Conservation (phyloP, 108 stramenopile species). For the Skeletonema costatum region DNA sequence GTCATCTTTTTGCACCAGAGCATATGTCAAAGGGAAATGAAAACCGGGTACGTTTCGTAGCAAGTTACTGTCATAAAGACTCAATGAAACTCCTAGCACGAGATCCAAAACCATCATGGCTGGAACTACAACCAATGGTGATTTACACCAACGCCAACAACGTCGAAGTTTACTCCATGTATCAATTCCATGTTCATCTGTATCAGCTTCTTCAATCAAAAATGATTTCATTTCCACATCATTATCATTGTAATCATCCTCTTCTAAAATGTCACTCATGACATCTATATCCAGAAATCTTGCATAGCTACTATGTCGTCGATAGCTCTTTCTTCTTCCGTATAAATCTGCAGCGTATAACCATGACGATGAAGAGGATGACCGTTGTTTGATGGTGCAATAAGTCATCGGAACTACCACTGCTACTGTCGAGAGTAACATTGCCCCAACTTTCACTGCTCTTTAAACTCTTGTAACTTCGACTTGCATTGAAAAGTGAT, state of each 20-base stretch:
- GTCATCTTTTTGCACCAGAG: constrained; percentile 27
- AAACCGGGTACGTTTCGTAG: constrained; percentile 26
- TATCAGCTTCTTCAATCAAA: constrained; percentile 24
- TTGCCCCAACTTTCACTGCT: not conserved
- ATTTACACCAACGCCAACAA: constrained; percentile 6
- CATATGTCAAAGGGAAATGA: constrained; percentile 32
- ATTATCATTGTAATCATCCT: not conserved
- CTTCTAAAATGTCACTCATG: constrained; percentile 8
- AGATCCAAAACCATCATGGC: constrained; percentile 21
- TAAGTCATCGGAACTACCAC: not conserved
- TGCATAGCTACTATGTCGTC: constrained; percentile 16
- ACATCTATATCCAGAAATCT: constrained; percentile 19
- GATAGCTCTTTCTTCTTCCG: constrained; percentile 8
- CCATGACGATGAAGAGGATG: constrained; percentile 9
- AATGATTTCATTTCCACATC: not conserved
- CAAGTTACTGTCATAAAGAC: constrained; percentile 24
- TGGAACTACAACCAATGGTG: constrained; percentile 10
- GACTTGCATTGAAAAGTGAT: not conserved
- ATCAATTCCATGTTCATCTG: not conserved
- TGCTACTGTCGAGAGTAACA: not conserved
- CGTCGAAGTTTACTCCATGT: not conserved
- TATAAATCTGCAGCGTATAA: constrained; percentile 19
- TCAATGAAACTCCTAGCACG: constrained; percentile 18
- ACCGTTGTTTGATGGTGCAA: not conserved
- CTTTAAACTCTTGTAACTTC: not conserved